These are phyloP conservation scores for Leccinum imitatum DNA, from an alignment of 768 basidiomycete species.

Conservation along the genomic window DNA sequence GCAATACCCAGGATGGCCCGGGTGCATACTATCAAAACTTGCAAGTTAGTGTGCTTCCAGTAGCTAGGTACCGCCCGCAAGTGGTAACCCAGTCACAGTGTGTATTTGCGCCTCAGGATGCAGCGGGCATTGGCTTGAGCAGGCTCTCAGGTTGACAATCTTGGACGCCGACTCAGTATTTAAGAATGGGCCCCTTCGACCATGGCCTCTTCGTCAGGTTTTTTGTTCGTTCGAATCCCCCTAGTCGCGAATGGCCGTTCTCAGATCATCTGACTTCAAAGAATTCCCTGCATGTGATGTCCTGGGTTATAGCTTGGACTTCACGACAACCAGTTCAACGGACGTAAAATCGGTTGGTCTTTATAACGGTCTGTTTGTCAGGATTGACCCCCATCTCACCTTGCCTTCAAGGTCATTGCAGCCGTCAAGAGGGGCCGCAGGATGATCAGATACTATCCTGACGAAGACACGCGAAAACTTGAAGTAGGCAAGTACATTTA, in stretches of 20 bases:
- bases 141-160: background rate
- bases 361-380: background rate
- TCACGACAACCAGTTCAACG: background rate
- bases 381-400: background rate
- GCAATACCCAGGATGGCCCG: too few relatives aligned
- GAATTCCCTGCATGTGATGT: background rate
- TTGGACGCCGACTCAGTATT: background rate
- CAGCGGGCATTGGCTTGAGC: background rate
- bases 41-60: too few relatives aligned
- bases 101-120: background rate
- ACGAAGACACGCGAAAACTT: background rate
- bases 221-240: background rate
- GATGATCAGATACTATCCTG: background rate
- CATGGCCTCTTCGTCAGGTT: background rate
- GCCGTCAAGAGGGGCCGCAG: background rate
- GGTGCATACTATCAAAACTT: too few relatives aligned
- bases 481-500: background rate
- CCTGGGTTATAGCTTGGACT: background rate
- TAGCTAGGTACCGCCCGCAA: too few relatives aligned
- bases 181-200: background rate
- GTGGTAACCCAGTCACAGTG: background rate
- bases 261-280: background rate
- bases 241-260: background rate
- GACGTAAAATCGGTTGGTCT: background rate
- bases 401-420: background rate